A percentile compares a stretch with the other conserved stretches of the same genome.
These are phyloP conservation scores for Candida fluviatilis DNA, from an alignment of 805 yeast species.

Conservation along the genomic window DNA sequence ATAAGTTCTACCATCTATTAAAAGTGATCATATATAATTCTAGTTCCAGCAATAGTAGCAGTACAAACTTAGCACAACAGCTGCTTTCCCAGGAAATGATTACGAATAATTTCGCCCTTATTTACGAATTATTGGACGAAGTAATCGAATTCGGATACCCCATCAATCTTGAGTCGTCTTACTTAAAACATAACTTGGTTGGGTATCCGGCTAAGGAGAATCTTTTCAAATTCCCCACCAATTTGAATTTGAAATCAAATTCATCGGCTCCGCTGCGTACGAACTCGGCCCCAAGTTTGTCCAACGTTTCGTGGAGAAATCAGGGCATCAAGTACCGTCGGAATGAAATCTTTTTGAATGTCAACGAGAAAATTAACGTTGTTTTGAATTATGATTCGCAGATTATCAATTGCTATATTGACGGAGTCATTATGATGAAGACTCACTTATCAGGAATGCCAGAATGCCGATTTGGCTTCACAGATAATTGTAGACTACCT, in stretches of 20 bases:
- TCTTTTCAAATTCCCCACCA: slow-evolving; percentile 12
- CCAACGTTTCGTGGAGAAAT: slow-evolving; percentile 61
- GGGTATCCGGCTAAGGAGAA: slow-evolving; percentile 13
- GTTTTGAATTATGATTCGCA: slow-evolving; percentile 64
- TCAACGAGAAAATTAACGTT: slow-evolving; percentile 70
- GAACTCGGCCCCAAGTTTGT: not conserved
- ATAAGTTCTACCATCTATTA: slow-evolving; percentile 54
- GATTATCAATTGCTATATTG: slow-evolving; percentile 65
- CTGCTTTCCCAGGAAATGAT: slow-evolving; percentile 36
- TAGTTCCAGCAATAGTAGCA: no score
- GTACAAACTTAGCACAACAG: slow-evolving; percentile 6
- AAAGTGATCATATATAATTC: slow-evolving; percentile 19
- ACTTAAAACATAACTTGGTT: slow-evolving; percentile 15
- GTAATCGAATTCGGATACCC: slow-evolving; percentile 77
- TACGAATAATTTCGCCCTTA: slow-evolving; percentile 59
- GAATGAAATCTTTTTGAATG: slow-evolving; percentile 75
- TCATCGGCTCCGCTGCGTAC: slow-evolving; percentile 10
- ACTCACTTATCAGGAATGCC: slow-evolving; percentile 81
- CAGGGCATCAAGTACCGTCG: slow-evolving; percentile 70
- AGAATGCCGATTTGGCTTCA: slow-evolving; percentile 73
- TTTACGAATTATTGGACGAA: slow-evolving; percentile 78
- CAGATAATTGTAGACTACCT: slow-evolving; percentile 41
- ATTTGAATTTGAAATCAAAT: slow-evolving; percentile 1
- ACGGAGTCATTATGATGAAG: slow-evolving; percentile 69
- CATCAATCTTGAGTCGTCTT: slow-evolving; percentile 50